These are phyloP conservation scores for Mimosa bimucronata DNA, from an alignment of 306 rosid genomes.

Conservation along the genomic window DNA sequence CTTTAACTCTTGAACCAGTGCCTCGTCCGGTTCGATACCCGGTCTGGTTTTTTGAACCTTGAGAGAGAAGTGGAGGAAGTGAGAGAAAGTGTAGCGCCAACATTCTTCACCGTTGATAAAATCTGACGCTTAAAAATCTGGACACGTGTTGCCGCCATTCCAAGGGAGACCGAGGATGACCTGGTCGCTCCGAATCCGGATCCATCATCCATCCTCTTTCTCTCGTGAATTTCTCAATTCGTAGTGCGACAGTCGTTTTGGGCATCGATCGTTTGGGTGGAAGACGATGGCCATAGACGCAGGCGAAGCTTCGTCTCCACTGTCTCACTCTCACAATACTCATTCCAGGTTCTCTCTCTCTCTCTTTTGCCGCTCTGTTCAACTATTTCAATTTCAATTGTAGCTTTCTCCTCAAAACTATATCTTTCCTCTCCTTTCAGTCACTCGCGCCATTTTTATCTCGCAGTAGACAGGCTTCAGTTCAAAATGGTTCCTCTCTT, in stretches of 20 bases:
- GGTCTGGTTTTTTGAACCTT: too few relatives aligned
- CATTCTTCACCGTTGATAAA: neutral
- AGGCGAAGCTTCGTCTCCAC: slow-evolving; percentile 37
- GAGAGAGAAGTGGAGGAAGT: too few relatives aligned
- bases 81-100: neutral
- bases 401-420: neutral
- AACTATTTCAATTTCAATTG: neutral
- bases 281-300: slow-evolving; percentile 7
- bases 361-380: neutral
- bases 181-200: neutral
- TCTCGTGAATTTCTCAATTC: neutral
- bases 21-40: too few relatives aligned
- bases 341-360: slow-evolving; percentile 24
- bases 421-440: neutral
- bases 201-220: neutral
- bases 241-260: neutral
- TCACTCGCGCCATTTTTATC: slow-evolving; percentile 61
- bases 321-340: slow-evolving; percentile 21
- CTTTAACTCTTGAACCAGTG: too few relatives aligned
- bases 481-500: slow-evolving; percentile 68
- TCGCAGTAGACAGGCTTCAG: slow-evolving; percentile 48
- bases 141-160: neutral
- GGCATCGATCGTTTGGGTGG: neutral
- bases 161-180: neutral
- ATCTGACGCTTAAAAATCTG: neutral